Conservation (phyloP, 2,329 filamentous ascomycete species). For the Aspergillus niger region DNA sequence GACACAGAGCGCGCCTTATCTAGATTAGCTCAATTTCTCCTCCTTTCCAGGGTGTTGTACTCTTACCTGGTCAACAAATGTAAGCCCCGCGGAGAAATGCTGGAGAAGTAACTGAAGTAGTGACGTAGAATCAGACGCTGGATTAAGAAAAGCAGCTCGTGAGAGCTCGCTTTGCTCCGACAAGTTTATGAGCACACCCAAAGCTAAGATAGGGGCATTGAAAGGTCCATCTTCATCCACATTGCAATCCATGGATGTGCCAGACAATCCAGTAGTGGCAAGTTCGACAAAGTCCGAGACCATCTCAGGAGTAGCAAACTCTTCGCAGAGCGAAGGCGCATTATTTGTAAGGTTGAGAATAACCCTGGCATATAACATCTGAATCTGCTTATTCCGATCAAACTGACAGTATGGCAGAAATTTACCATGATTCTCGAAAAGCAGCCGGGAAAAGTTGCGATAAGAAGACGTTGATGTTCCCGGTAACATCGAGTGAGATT, state of each 20-base stretch:
- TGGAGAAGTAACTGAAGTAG: constrained; percentile 62
- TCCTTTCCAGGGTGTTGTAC: constrained; percentile 9
- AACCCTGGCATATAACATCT: constrained; percentile 61
- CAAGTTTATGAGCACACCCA: constrained; percentile 86
- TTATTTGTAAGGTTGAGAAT: constrained; percentile 87
- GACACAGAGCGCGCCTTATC: constrained; percentile 57
- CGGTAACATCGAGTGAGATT: constrained; percentile 38
- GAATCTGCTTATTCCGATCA: constrained; percentile 27
- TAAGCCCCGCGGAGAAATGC: constrained; percentile 68
- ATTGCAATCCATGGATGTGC: constrained; percentile 31
- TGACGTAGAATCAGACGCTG: constrained; percentile 38
- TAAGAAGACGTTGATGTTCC: constrained; percentile 30
- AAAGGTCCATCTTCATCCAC: constrained; percentile 58
- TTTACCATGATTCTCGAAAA: constrained; percentile 41
- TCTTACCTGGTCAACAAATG: constrained; percentile 68
- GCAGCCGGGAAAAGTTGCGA: constrained; percentile 29
- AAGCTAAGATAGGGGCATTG: constrained; percentile 72
- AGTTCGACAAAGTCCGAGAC: constrained; percentile 41
- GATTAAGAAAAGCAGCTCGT: constrained; percentile 51
- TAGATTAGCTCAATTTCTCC: constrained; percentile 16
- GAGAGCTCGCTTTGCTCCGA: constrained; percentile 73
- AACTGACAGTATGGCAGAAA: constrained; percentile 35
- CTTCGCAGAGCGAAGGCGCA: constrained; percentile 66
- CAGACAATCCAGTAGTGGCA: constrained; percentile 35
- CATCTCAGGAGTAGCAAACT: constrained; percentile 58